Base-by-base conservation (phyloP, 164 flowering plant species). In the Litsea cubeba region DNA sequence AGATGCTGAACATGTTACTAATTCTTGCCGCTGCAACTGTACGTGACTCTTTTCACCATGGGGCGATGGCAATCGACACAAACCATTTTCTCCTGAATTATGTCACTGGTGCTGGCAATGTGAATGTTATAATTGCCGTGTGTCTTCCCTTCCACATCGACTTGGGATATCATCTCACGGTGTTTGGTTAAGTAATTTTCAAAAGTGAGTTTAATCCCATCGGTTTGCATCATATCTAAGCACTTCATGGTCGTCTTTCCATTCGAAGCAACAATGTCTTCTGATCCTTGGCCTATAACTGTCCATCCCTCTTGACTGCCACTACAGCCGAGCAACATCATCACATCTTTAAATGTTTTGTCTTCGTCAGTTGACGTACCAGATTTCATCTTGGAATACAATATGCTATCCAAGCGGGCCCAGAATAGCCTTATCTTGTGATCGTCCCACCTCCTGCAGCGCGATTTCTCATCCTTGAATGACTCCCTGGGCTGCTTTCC, bases 41-140 rank as follows among this genome's bases (percentile, higher is more conserved):
- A 91, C 89, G 88, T 85, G 76, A 84, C 71, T 79, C 28, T 89
- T 90, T 82, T 88, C 89, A 88, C 91, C 95, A 92, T 89, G 0
- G 78, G 77, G 23, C 83, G 80, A 26, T 84, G 86, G 74, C 94
- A 92, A 80, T 89, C 94, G 0, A 88, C 80, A 69, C 92, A 91
- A 0, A 81, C 81, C 62, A 92, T 79, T 32, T 20, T 77, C 71
- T 86, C 90, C 2, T 86, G 86, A 8, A 91, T 76, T 12, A 71
- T 80, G 11, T 85, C 84, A 20, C 68, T 73, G 57, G 76, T 74
- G 8, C 90, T 88, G 0, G 95, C 91, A 20, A 92, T 83, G 35
- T 30, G 35, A 23, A 86, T 83, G 12, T 91, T 88, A 65, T 89
- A 82, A 81, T 81, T 83, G 85, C 98, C 91, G 76, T 87, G 98